Evolutionary conservation across 768 basidiomycete genomes (phyloP), one percentile per base, ranked within the genome.

Genomic region (Kwoniella botswanensis): DNA sequence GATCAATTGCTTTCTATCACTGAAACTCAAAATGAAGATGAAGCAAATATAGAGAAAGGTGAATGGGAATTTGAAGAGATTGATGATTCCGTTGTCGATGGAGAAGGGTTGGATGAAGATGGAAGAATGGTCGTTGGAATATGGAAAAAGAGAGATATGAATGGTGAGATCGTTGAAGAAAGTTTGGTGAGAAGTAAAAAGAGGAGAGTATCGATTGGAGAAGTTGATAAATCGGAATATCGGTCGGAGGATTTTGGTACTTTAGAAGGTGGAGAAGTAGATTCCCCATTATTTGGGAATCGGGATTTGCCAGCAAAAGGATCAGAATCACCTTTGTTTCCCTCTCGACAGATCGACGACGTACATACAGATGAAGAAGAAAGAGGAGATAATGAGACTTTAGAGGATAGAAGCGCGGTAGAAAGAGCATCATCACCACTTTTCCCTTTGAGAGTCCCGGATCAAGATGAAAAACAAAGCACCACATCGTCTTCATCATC

Each of bases 11-110:
- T 13, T 2, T 63, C 44, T 50, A 35, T 15, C 6, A 13, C 21
- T 3, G 46, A 42, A 15, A 57, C 17, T 11, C 54, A 35, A 2
- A 24, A 41, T 35, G 22, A 52, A 17, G 67, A 71, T 62, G 29
- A 50, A 43, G 44, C 35, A 35, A 35, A 9, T 35, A 35, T 35
- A 35, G 6, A 54, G 10, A 61, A 67, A 60, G 71, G 71, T 10
- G 71, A 56, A n/a, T 69, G 69, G 67, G 61, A 68, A 46, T 74
- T 65, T 13, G 71, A 74, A 61, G 67, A 60, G 54, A 13, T 65
- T n/a, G 60, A 43, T 7, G 71, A 68, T n/a, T 46, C 15, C 1
- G 61, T 43, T 29, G 68, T 58, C 21, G 57, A 70, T 4, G 74
- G 62, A 13, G 66, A 59, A 3, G 35, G 35, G 35, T 35, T 35